Conservation (phyloP, 1,284 basidiomycete species). For the Meira miltonrushii region DNA sequence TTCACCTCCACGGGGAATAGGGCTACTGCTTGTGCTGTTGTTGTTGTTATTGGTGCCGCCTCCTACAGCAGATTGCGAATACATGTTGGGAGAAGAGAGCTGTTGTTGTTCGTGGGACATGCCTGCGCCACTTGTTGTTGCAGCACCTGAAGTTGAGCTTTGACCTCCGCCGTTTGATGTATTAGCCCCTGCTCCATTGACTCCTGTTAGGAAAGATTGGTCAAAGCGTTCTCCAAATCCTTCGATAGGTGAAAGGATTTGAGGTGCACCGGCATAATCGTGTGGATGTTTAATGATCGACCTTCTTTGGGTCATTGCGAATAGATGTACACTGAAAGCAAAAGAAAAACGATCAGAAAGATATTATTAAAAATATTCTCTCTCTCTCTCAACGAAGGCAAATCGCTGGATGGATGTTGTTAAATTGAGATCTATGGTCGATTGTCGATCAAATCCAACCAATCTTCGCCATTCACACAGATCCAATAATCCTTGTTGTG, state of each 20-base stretch:
- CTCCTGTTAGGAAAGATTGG: slow-evolving; percentile 6
- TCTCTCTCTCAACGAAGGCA: too few relatives aligned
- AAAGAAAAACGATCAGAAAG: too few relatives aligned
- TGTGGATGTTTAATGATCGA: slow-evolving; percentile 45
- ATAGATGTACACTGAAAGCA: too few relatives aligned
- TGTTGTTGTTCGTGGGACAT: too few relatives aligned
- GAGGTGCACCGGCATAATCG: slow-evolving; percentile 39
- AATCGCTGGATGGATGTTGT: too few relatives aligned
- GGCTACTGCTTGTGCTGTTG: not conserved
- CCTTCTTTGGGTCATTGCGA: slow-evolving; percentile 15
- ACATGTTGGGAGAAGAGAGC: not conserved
- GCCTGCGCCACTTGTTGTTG: too few relatives aligned
- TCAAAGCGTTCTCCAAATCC: slow-evolving; percentile 13
- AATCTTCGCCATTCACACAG: too few relatives aligned
- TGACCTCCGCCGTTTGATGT: not conserved
- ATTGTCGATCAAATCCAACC: too few relatives aligned
- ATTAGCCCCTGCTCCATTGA: not conserved
- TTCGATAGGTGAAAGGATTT: slow-evolving; percentile 24
- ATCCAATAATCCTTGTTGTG: not conserved
- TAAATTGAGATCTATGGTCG: too few relatives aligned
- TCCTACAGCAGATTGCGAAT: not conserved
- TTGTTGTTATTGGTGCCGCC: not conserved
- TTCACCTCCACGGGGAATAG: not conserved
- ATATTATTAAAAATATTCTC: too few relatives aligned
- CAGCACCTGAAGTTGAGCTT: not conserved